Evolutionary conservation across 2,329 filamentous ascomycete species (phyloP), one percentile per base, ranked within the genome.

Genomic region (Colletotrichum sp.): DNA sequence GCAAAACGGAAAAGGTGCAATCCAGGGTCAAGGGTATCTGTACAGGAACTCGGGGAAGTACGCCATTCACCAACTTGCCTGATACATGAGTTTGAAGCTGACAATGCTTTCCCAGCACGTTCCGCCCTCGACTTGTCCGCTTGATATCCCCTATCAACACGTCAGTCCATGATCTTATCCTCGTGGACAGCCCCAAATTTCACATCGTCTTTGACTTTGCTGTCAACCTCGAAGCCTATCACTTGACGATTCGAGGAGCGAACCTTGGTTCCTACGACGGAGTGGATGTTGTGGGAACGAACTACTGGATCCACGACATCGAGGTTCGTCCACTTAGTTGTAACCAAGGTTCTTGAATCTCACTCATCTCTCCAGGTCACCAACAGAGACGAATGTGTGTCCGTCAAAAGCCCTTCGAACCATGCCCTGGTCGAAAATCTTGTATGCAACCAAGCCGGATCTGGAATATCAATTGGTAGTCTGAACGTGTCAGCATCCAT

Each of bases 331-430:
- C 38, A 1, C 18, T 47, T 18, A 0, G n/a, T 4, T 1, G 3
- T 47, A 9, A 7, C 0, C 7, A 0, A 47, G 0, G 38, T 12
- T 21, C 38, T 0, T 47, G 0, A 5, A 7, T 47, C 18, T 47
- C 18, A n/a, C 38, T 47, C 38, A 47, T 47, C 38, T n/a, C n/a
- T 43, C 0, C 38, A 47, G 38, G 38, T n/a, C 0, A 47, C 38
- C 38, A 47, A 47, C 0, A 47, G 38, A n/a, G 38, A 47, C 18
- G 38, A 47, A 47, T 47, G 38, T 3, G 38, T 47, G 18, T 47
- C 38, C 9, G 18, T 47, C 0, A 47, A 47, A 47, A 47, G 38
- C 38, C 38, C 38, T 47, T 47, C 38, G 9, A 47, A n/a, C 0
- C 38, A 47, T 47, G 38, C 38, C 38, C 38, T 47, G n/a, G 18